Evolutionary conservation across 176 grass and related monocot genomes (phyloP), one percentile per base, ranked within the genome.

Genomic region (Aegilops speltoides): DNA sequence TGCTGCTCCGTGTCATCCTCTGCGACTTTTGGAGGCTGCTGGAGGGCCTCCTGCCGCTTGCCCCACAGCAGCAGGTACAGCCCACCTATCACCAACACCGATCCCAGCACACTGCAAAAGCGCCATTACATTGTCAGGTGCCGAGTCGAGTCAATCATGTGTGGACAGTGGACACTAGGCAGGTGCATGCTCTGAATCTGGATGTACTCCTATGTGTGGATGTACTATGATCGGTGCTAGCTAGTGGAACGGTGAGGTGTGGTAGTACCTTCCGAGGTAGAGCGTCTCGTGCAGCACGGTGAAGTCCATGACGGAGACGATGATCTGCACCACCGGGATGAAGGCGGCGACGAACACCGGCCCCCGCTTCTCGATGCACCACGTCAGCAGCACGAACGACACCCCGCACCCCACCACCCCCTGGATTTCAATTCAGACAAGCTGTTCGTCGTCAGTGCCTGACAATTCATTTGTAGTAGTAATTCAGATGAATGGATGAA

Each of bases 21-120:
- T 60, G 74, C 57, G 13, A 72, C 38, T 73, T 94, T 96, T 79
- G 79, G 86, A 64, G 67, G 82, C 32, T 62, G 77, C 9, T 19
- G 80, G 64, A 83, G 29, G 32, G 87, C 81, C 80, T 98, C 96
- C 82, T 90, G 77, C 81, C 86, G 88, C 83, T 98, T 98, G 56
- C 91, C 96, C 96, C 93, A 96, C 77, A 98, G 82, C 38, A 98
- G 93, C 16, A 98, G 90, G 77, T 96, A 98, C 57, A 96, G 86
- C 10, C 93, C 96, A 69, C 57, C 82, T 13, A 98, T 88, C 84
- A 95, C 90, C 28, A 99, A 62, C 45, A 75, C 77, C 14, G 92
- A 99, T 69, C 94, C 92, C 61, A 96, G 77, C 71, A 96, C 79
- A 50, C 93, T 98, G 88, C 70, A 85, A 15, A 45, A 59, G 56